Conservation (phyloP, 2,329 filamentous ascomycete species). For the Neurospora sp. region DNA sequence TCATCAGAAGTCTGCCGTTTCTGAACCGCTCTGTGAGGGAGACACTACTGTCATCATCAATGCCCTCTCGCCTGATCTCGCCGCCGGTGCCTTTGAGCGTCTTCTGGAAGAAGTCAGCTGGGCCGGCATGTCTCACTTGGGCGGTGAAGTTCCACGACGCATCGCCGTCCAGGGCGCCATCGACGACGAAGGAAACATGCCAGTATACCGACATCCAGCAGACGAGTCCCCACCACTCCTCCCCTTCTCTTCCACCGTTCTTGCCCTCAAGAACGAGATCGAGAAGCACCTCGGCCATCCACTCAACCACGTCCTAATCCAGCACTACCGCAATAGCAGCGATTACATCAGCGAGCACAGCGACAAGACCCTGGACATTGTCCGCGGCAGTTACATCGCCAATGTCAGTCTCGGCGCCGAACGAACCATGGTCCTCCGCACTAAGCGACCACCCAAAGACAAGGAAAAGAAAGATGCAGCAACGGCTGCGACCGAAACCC, state of each 20-base stretch:
- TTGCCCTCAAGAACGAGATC: slow-evolving; percentile 55
- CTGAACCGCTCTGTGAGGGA: slow-evolving; percentile 61
- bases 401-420: slow-evolving; percentile 92
- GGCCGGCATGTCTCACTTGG: slow-evolving; percentile 88
- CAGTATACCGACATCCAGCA: slow-evolving; percentile 89
- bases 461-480: neutral
- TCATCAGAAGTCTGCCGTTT: slow-evolving; percentile 16
- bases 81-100: slow-evolving; percentile 54
- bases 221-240: slow-evolving; percentile 75
- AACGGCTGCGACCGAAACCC: neutral
- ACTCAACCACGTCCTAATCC: slow-evolving; percentile 86
- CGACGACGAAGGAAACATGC: slow-evolving; percentile 59
- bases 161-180: slow-evolving; percentile 80
- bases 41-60: slow-evolving; percentile 67
- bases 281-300: slow-evolving; percentile 67
- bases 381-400: slow-evolving; percentile 69
- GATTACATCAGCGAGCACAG: slow-evolving; percentile 96
- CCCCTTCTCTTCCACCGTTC: slow-evolving; percentile 65
- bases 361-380: slow-evolving; percentile 92
- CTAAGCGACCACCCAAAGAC: slow-evolving; percentile 48
- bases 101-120: slow-evolving; percentile 70
- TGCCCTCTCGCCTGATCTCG: slow-evolving; percentile 50
- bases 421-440: slow-evolving; percentile 80
- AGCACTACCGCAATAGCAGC: slow-evolving; percentile 78
- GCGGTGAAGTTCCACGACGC: slow-evolving; percentile 81